Evolutionary conservation across 805 yeast genomes (phyloP), one percentile per base, ranked within the genome.

Genomic region (Candida vartiovaarae): DNA sequence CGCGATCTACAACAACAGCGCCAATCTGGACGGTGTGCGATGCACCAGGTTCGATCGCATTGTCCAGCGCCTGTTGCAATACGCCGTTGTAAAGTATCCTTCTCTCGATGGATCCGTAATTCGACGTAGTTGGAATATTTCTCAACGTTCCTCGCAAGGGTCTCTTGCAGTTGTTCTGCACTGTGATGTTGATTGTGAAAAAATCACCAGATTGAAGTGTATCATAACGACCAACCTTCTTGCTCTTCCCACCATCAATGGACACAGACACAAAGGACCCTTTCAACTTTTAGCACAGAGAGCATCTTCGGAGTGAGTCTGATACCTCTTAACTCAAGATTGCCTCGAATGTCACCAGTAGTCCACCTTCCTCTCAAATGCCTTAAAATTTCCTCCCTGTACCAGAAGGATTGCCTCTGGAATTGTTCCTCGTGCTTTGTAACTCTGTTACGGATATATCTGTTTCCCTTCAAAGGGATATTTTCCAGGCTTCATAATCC

Each of bases 321-420:
- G 15, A 87, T 67, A 8, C 79, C 76, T 30, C 95, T 67, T 32
- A 87, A 61, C 50, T 85, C 91, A 38, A 87, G 70, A 23, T 60
- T 57, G 1, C 95, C 95, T 1, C 50, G 41, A 28, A 81, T 62
- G 34, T 63, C 65, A 20, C 61, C 65, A 4, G 68, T 61, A 24
- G 54, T 55, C 99, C 99, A 91, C 3, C 61, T 53, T 3, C 95
- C 96, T 3, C 64, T 60, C 5, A 93, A 53, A 11, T 67, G 66
- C 38, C 72, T 68, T 41, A 91, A 64, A 1, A 93, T 59, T 47
- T 73, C 72, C 44, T 83, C 79, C 45, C 95, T 66, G 49, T 84
- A 75, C 99, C 99, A 91, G 61, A 89, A 93, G 3, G 76, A 65
- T 48, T 79, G 81, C 44, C 78, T 70, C 63, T 78, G 74, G 42